A percentile compares a stretch with the other conserved stretches of the same genome.
phyloP scores from a whole-genome alignment of 1,284 basidiomycete species.

The Pholiota adiposa region DNA sequence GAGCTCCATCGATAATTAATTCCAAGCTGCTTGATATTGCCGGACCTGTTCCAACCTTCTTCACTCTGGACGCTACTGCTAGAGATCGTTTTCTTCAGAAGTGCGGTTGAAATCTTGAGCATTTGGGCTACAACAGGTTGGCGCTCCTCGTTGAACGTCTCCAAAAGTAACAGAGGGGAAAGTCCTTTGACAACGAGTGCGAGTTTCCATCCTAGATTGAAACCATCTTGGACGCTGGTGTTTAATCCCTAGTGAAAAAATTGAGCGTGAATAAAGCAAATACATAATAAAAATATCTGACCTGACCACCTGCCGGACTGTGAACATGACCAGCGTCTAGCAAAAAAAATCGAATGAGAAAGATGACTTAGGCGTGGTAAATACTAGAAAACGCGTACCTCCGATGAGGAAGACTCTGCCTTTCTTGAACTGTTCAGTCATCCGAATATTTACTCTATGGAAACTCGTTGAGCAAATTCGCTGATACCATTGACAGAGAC shows the following conservation, averaged over 20 bases:
- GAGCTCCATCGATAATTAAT: conserved; percentile 53
- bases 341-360: neutral
- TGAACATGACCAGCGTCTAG: conserved; percentile 50
- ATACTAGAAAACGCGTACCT: conserved; percentile 23
- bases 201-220: conserved; percentile 51
- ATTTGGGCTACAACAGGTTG: conserved; percentile 40
- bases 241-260: conserved; percentile 37
- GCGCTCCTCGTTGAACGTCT: conserved; percentile 45
- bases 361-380: neutral
- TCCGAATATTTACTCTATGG: conserved; percentile 32
- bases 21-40: conserved; percentile 36
- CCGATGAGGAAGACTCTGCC: conserved; percentile 31
- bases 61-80: no score
- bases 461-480: neutral
- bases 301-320: conserved; percentile 48
- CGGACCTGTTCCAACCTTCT: neutral
- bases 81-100: conserved; percentile 9
- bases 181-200: conserved; percentile 42
- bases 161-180: conserved; percentile 37
- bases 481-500: no score
- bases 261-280: conserved; percentile 26
- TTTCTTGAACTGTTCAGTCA: conserved; percentile 29
- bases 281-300: conserved; percentile 1
- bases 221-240: conserved; percentile 35
- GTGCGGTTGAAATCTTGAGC: conserved; percentile 14